Base-by-base conservation (phyloP, 2,329 filamentous ascomycete genomes). In the Hymenoscyphus scutula region DNA sequence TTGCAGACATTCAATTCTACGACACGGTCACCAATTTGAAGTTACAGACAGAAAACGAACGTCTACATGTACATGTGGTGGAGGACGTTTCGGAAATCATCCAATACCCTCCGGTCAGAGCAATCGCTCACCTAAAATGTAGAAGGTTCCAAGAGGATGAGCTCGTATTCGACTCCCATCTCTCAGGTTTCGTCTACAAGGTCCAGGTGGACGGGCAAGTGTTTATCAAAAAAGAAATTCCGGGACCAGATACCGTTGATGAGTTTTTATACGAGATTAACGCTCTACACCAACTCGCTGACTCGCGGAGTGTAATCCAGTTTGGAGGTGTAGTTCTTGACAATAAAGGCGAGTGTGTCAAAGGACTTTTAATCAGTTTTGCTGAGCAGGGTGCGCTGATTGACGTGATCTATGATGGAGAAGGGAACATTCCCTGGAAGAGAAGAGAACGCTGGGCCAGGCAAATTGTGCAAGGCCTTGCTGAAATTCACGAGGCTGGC, bases 221-320 rank as follows among this genome's bases (percentile, higher is more conserved):
- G 1, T 89, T 92, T 70, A 97, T 99, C 77, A 98, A 98, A 76
- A 99, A 99, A 75, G 95, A 99, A 73, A 98, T 99, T 17, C 95
- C 95, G 0, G 93, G 94, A 1, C 94, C 93, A 1, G 94, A 98
- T 71, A 95, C 91, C 0, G 89, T 98, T 23, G 94, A 98, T 66
- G 95, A 98, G 74, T 99, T 99, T 72, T 80, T 98, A 1, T 99
- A 99, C 75, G 95, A 99, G 77, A 90, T 97, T 74, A 97, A 98
- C 74, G 94, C 94, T 3, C 84, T 99, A n/a, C 88, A 90, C 74
- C 86, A 86, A 32, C 81, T 99, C 17, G 82, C 83, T 51, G 86
- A 84, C 62, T 91, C 91, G 1, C 80, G 82, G 5, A 89, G 89
- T 70, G 91, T 98, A 63, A 95, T 98, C 65, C 83, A 87, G 56